Conservation (phyloP, 352 stramenopile genomes). For the Phytophthora pisi region DNA sequence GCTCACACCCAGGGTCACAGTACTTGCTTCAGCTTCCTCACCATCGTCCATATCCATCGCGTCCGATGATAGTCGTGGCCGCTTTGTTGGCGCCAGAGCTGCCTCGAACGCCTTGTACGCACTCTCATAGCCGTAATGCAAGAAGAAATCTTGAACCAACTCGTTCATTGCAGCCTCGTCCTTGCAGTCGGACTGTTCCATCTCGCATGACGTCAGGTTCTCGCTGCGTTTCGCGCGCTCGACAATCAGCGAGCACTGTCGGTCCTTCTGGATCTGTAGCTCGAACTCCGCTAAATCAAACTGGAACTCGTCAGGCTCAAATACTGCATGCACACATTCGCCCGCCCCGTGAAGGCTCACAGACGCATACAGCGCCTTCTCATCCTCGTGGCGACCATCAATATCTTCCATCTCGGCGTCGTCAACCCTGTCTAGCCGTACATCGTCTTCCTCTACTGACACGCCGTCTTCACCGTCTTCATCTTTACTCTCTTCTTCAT, state of each 20-base stretch:
- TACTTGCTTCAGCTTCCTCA: constrained; percentile 5
- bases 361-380: constrained; percentile 44
- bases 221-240: constrained; percentile 21
- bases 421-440: background rate
- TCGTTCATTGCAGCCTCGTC: constrained; percentile 43
- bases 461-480: constrained; percentile 22
- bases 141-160: constrained; percentile 49
- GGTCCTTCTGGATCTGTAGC: constrained; percentile 51
- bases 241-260: constrained; percentile 42
- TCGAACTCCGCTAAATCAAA: constrained; percentile 60
- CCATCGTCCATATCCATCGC: constrained; percentile 11
- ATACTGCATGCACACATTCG: constrained; percentile 46
- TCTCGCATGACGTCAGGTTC: background rate
- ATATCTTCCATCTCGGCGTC: constrained; percentile 39
- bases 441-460: background rate
- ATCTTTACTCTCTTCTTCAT: constrained; percentile 23
- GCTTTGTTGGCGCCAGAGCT: constrained; percentile 10
- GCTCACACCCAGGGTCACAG: constrained; percentile 5
- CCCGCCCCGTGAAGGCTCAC: constrained; percentile 55
- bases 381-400: constrained; percentile 16
- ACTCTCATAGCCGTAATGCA: constrained; percentile 46
- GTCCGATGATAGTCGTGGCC: constrained; percentile 9
- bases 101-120: constrained; percentile 37
- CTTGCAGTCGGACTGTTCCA: constrained; percentile 21
- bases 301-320: constrained; percentile 35